Percentiles rank a stretch among this genome's conserved stretches.
These are phyloP conservation scores for Chlamydomonas asymmetrica DNA, from an alignment of 139 green algal genomes.

Conservation along the genomic window DNA sequence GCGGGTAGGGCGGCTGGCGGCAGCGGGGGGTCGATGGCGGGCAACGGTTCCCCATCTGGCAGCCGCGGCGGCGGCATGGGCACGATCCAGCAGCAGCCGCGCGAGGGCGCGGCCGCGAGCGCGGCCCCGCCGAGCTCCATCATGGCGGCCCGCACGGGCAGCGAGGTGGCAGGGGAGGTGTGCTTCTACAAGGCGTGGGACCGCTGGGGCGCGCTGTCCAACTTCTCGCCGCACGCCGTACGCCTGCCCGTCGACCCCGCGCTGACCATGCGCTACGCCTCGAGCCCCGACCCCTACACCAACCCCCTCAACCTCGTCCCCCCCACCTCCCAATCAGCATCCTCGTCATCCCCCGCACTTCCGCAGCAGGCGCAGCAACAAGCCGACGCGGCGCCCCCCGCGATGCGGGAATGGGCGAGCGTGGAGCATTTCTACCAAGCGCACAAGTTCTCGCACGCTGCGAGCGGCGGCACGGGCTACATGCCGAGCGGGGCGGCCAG, in stretches of 20 bases:
- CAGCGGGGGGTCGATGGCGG: too few relatives aligned
- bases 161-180: conserved; percentile 3
- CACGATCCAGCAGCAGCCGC: background rate
- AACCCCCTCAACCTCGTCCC: background rate
- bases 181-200: conserved; percentile 98
- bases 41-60: too few relatives aligned
- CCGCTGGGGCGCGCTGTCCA: conserved; percentile 84
- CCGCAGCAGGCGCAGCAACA: conserved; percentile 6
- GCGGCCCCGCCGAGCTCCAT: background rate
- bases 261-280: background rate
- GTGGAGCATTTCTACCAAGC: conserved; percentile 94
- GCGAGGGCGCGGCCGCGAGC: too few relatives aligned
- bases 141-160: background rate
- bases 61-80: background rate
- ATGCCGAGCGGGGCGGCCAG: too few relatives aligned
- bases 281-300: background rate
- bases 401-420: conserved; percentile 56
- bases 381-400: too few relatives aligned
- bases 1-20: too few relatives aligned
- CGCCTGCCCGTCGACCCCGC: conserved; percentile 52
- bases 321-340: background rate
- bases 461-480: too few relatives aligned
- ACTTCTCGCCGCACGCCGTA: conserved; percentile 94
- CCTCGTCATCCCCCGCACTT: conserved; percentile 1
- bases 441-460: conserved; percentile 92